Conservation (phyloP, 106 monocot species). For the Vanilla planifolia region DNA sequence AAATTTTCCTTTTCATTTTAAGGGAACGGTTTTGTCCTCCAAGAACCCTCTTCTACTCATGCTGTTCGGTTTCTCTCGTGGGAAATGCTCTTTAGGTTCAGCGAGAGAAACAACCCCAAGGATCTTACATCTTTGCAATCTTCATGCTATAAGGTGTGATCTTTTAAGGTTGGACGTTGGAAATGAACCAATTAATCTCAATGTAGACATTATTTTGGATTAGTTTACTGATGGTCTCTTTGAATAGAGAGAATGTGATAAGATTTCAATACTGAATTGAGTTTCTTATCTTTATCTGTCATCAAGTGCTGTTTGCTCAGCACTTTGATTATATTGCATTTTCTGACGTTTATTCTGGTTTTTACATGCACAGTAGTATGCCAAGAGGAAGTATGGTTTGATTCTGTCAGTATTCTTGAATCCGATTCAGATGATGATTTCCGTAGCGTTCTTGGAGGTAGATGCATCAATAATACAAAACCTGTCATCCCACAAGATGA, state of each 20-base stretch:
- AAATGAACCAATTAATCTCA: not conserved
- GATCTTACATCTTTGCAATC: too few relatives aligned
- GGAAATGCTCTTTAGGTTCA: too few relatives aligned
- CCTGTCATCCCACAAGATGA: too few relatives aligned
- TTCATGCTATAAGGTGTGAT: too few relatives aligned
- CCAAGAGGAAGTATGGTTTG: slow-evolving; percentile 77
- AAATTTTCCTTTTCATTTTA: too few relatives aligned
- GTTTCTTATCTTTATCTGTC: not conserved
- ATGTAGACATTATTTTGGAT: not conserved
- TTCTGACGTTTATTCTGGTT: not conserved
- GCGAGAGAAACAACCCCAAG: too few relatives aligned
- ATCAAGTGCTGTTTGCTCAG: not conserved
- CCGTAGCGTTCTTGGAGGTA: slow-evolving; percentile 62
- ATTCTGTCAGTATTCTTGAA: slow-evolving; percentile 60
- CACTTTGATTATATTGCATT: not conserved
- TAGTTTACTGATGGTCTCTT: not conserved
- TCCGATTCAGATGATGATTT: slow-evolving; percentile 79
- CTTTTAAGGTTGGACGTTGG: too few relatives aligned
- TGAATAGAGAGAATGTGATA: too few relatives aligned
- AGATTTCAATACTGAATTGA: not conserved
- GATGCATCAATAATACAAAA: not conserved
- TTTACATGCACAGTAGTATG: slow-evolving; percentile 36
- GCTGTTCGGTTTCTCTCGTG: too few relatives aligned
- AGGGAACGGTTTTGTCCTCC: too few relatives aligned
- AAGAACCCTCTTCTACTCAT: too few relatives aligned